Conservation (phyloP, 768 basidiomycete genomes). For the Phanerochaete sordida region DNA sequence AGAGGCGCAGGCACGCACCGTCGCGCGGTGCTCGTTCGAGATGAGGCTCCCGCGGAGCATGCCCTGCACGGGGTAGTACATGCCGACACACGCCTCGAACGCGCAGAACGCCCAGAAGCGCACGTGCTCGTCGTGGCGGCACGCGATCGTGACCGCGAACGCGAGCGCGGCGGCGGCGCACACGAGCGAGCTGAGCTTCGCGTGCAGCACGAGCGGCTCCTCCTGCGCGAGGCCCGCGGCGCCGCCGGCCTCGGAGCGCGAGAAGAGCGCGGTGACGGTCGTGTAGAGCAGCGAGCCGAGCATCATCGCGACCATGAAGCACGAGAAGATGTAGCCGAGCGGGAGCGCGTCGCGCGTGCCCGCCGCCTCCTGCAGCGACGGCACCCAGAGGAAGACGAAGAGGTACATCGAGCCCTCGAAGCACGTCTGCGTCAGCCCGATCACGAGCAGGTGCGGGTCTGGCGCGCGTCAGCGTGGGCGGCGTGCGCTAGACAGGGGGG, state of each 20-base stretch:
- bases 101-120: slow-evolving; percentile 74
- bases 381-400: slow-evolving; percentile 83
- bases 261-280: slow-evolving; percentile 29
- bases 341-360: slow-evolving; percentile 43
- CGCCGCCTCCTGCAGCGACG: slow-evolving; percentile 65
- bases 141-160: slow-evolving; percentile 46
- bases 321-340: slow-evolving; percentile 76
- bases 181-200: slow-evolving; percentile 61
- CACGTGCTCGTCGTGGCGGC: slow-evolving; percentile 35
- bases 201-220: slow-evolving; percentile 54
- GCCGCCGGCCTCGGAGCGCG: slow-evolving; percentile 8
- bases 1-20: slow-evolving; percentile 40
- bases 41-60: slow-evolving; percentile 67
- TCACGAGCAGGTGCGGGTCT: slow-evolving; percentile 61
- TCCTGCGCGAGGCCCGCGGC: slow-evolving; percentile 17
- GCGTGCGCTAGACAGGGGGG: neutral
- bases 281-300: slow-evolving; percentile 72
- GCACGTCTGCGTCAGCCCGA: slow-evolving; percentile 74
- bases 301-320: slow-evolving; percentile 83
- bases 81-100: slow-evolving; percentile 74
- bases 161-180: slow-evolving; percentile 57
- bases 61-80: slow-evolving; percentile 79
- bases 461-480: neutral
- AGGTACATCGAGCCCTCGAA: slow-evolving; percentile 86
- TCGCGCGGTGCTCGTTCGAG: slow-evolving; percentile 70